Base-by-base conservation (phyloP, 2,329 filamentous ascomycete genomes). In the Botrytis aclada region DNA sequence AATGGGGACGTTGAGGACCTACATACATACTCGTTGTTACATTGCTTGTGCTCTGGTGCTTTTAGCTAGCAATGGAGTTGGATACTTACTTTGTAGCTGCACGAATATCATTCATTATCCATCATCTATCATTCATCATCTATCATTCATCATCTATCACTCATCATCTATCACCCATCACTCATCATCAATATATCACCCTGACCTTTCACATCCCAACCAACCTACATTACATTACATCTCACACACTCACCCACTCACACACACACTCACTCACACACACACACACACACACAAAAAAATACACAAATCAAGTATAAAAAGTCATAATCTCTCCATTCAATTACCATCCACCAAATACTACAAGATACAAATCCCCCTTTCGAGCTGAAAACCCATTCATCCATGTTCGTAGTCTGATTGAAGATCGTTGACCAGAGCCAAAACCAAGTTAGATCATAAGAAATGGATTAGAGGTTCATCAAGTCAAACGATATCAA, bases 341-440 rank as follows among this genome's bases (percentile, higher is more conserved):
- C 76, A 74, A 78, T 79, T 79, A 79, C 72, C 74, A 77, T 76
- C 74, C 70, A 67, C 74, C 76, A 63, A 77, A 77, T 77, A 74
- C 76, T 78, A 80, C 77, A 80, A 77, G 73, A 78, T 79, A 80
- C 78, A 79, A 70, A 77, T 74, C 70, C 74, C 74, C 51, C 51
- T 39, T 61, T 61, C 51, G 20, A 72, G 47, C 41, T 34, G 64
- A 60, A 37, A n/a, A 54, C 45, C 60, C 65, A 69, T 37, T 45
- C 54, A 63, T 63, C 65, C 71, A 43, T 72, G 47, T 70, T 54
- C 65, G 41, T 70, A 54, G 51, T 72, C 54, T 56, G 51, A 56
- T 67, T 45, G 29, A 70, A 67, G 18, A 60, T 45, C 47, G 14
- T 60, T 41, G 39, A 58, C 39, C n/a, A 69, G 62, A 69, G 60